Evolutionary conservation across 495 filamentous ascomycete genomes (phyloP).

Genomic region (Ascodesmis nigricans): DNA sequence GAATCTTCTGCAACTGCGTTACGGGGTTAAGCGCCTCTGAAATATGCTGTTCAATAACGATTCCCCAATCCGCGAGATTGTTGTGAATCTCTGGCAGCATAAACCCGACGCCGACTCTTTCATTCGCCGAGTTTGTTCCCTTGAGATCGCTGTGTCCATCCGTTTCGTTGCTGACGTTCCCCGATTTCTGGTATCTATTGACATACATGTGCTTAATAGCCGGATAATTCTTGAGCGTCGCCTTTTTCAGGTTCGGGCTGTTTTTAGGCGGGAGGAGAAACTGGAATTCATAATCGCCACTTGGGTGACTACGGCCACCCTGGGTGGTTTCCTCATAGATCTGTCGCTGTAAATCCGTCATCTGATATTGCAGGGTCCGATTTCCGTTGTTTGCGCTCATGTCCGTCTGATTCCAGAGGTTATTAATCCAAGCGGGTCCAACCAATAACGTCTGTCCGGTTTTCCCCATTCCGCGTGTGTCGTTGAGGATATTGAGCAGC

Average conservation of each 20-base stretch:
- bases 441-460: constrained; percentile 37
- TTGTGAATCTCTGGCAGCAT: constrained; percentile 22
- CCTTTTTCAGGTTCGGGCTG: constrained; percentile 6
- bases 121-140: constrained; percentile 32
- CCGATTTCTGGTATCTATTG: constrained; percentile 8
- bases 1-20: constrained; percentile 43
- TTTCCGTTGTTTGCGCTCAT: background rate
- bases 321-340: too few relatives aligned
- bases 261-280: constrained; percentile 17
- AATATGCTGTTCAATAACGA: constrained; percentile 55
- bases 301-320: too few relatives aligned
- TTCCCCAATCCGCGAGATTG: constrained; percentile 49
- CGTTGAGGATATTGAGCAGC: constrained; percentile 33
- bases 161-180: constrained; percentile 6
- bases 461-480: constrained; percentile 33
- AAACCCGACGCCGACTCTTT: constrained; percentile 35
- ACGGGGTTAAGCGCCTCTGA: constrained; percentile 59
- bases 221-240: constrained; percentile 14
- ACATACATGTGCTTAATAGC: constrained; percentile 12
- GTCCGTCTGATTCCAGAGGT: constrained; percentile 23
- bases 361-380: too few relatives aligned
- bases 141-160: constrained; percentile 21
- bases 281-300: constrained; percentile 15
- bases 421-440: constrained; percentile 30
- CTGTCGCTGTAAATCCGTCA: too few relatives aligned